Evolutionary conservation across 805 yeast genomes (phyloP).

Genomic region (Wickerhamomyces bovis): DNA sequence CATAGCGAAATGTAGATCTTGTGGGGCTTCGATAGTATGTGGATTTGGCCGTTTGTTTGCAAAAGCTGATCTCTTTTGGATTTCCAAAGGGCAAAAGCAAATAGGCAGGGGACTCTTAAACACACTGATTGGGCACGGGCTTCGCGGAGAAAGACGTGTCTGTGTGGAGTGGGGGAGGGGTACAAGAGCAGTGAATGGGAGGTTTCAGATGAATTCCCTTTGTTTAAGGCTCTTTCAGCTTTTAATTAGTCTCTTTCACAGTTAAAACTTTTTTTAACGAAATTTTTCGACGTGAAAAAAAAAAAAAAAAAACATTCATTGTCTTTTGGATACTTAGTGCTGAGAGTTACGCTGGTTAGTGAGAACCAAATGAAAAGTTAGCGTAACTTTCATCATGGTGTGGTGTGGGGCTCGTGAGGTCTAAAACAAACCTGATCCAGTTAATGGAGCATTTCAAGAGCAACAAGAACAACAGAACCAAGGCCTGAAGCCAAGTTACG

Average conservation of each 20-base stretch:
- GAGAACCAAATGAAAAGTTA: not conserved
- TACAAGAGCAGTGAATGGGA: not conserved
- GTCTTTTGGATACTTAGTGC: not conserved
- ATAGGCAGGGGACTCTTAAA: not conserved
- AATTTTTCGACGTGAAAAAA: not conserved
- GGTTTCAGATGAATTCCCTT: not conserved
- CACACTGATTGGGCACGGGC: not conserved
- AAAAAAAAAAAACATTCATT: not conserved
- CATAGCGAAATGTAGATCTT: not conserved
- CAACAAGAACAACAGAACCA: too few relatives aligned
- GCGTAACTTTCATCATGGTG: slow-evolving; percentile 2
- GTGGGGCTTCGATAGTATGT: not conserved
- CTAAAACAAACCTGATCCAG: too few relatives aligned
- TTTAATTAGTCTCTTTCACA: not conserved
- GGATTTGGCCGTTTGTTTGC: not conserved
- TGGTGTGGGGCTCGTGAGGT: too few relatives aligned
- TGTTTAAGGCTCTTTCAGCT: not conserved
- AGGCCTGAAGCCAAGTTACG: too few relatives aligned
- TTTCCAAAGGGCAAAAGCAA: not conserved
- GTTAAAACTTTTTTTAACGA: not conserved
- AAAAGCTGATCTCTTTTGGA: not conserved
- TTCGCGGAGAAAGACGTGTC: not conserved
- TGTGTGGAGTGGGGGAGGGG: not conserved
- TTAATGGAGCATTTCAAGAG: too few relatives aligned
- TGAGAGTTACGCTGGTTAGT: not conserved